phyloP scores from a whole-genome alignment of 805 yeast genomes.

The Ogataea methylovora region DNA sequence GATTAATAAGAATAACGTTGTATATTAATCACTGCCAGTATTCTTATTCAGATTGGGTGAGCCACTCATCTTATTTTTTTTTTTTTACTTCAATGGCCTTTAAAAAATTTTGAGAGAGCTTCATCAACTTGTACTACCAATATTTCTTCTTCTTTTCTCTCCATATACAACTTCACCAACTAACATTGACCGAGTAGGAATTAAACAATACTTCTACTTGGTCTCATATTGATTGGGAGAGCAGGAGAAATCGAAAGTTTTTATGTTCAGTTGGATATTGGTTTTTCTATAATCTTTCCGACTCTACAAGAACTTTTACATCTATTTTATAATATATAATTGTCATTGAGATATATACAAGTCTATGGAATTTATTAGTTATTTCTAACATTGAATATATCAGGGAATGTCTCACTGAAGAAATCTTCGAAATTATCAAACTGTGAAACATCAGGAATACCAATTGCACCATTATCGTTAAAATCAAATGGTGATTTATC shows the following conservation, averaged over 20 bases:
- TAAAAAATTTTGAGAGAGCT: no score
- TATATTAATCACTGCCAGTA: no score
- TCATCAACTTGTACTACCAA: not conserved
- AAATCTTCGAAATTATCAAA: constrained; percentile 50
- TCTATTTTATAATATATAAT: not conserved
- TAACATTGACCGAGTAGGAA: constrained; percentile 1
- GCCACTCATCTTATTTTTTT: no score
- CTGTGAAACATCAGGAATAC: constrained; percentile 38
- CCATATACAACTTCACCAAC: constrained; percentile 1
- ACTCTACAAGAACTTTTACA: constrained; percentile 3
- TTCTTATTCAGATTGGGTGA: no score
- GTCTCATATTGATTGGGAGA: constrained; percentile 3
- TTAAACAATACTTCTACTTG: not conserved
- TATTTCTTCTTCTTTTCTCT: not conserved
- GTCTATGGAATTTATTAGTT: not conserved
- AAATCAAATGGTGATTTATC: not conserved
- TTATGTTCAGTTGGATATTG: constrained; percentile 1
- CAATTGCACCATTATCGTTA: not conserved
- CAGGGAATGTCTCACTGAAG: constrained; percentile 37
- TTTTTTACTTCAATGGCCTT: no score
- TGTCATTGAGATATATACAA: not conserved
- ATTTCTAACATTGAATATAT: constrained; percentile 1
- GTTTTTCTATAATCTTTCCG: not conserved
- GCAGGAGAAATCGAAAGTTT: not conserved
- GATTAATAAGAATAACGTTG: no score